Percentiles rank a stretch among this genome's conserved stretches.
phyloP scores from a whole-genome alignment of 352 stramenopile species.

The Saprolegnia parasitica region DNA sequence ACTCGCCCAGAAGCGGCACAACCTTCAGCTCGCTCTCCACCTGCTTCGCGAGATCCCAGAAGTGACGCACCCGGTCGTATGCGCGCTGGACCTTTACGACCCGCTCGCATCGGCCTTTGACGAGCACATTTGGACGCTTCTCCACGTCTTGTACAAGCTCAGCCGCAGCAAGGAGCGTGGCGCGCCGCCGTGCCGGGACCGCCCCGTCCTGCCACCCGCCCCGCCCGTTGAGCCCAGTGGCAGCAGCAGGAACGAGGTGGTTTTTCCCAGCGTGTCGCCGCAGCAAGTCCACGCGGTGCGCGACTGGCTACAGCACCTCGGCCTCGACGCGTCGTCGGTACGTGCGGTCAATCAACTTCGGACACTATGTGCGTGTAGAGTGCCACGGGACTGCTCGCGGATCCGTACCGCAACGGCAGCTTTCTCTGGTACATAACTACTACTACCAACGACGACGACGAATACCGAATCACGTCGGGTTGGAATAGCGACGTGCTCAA shows the following conservation, averaged over 20 bases:
- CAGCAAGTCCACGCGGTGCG: conserved; percentile 36
- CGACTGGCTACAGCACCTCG: conserved; percentile 33
- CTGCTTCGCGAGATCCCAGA: neutral
- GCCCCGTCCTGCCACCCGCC: no score
- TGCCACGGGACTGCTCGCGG: neutral
- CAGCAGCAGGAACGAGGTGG: conserved; percentile 26
- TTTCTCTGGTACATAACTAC: conserved; percentile 8
- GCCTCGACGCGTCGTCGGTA: conserved; percentile 17
- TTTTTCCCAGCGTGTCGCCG: conserved; percentile 33
- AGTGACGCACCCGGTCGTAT: neutral
- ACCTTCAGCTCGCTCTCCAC: conserved; percentile 6
- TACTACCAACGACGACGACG: no score
- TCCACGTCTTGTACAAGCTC: conserved; percentile 29
- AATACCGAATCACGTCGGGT: neutral
- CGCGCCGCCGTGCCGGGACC: conserved; percentile 23
- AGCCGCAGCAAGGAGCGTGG: conserved; percentile 27
- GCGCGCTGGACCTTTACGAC: neutral
- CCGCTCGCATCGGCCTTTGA: neutral
- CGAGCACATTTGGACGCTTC: neutral
- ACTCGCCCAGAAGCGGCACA: conserved; percentile 11
- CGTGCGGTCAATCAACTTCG: neutral
- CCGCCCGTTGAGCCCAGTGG: conserved; percentile 27
- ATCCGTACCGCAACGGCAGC: conserved; percentile 13
- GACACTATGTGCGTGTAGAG: neutral
- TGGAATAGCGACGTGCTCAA: conserved; percentile 17